A percentile compares a stretch with the other conserved stretches of the same genome.
These are phyloP conservation scores for Aureobasidium sp. DNA, from an alignment of 2,329 filamentous ascomycete genomes.

Conservation along the genomic window DNA sequence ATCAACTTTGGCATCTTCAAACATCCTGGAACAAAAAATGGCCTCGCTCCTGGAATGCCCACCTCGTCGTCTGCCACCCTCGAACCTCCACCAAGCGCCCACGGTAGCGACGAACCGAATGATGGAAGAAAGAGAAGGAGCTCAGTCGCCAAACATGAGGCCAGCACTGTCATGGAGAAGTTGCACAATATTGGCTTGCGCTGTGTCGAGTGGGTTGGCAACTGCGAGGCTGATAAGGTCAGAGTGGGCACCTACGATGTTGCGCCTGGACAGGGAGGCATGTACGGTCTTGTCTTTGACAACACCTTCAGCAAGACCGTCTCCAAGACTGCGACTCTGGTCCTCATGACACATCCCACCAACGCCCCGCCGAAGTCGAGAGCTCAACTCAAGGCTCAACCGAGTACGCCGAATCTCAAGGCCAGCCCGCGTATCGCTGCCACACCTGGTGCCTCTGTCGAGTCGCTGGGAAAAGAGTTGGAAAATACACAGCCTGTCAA, in stretches of 20 bases:
- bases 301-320: slow-evolving; percentile 97
- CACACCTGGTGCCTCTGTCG: slow-evolving; percentile 15
- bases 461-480: neutral
- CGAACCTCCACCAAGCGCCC: slow-evolving; percentile 39
- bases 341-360: slow-evolving; percentile 87
- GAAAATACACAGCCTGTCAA: neutral
- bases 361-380: slow-evolving; percentile 67
- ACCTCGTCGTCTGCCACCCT: slow-evolving; percentile 34
- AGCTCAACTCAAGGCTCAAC: slow-evolving; percentile 55
- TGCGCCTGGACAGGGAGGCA: slow-evolving; percentile 63
- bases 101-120: slow-evolving; percentile 35
- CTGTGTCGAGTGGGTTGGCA: slow-evolving; percentile 71
- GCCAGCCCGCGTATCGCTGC: slow-evolving; percentile 34
- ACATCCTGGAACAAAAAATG: slow-evolving; percentile 68
- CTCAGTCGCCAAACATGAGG: slow-evolving; percentile 36
- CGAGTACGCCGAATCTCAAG: slow-evolving; percentile 31
- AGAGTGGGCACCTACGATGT: slow-evolving; percentile 86
- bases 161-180: slow-evolving; percentile 59
- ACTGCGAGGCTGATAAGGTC: slow-evolving; percentile 94
- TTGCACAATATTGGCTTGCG: slow-evolving; percentile 54
- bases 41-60: slow-evolving; percentile 31
- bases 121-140: slow-evolving; percentile 31
- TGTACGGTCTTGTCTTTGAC: slow-evolving; percentile 95
- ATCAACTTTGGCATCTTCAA: slow-evolving; percentile 98
- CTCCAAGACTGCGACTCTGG: slow-evolving; percentile 90